Conservation (phyloP, 768 basidiomycete genomes). For the Suillus fuscotomentosus region DNA sequence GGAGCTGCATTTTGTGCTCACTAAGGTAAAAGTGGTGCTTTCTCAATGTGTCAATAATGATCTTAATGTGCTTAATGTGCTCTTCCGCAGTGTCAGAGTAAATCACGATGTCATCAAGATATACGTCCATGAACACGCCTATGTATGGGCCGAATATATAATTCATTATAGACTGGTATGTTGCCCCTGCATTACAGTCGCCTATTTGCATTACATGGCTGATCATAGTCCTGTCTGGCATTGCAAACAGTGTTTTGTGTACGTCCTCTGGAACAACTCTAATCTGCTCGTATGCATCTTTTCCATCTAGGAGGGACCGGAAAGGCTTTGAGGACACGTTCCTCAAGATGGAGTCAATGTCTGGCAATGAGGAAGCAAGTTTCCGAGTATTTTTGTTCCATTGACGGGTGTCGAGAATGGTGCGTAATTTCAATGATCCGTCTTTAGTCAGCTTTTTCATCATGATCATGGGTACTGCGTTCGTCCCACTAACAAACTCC, state of each 20-base stretch:
- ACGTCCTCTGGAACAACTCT: constrained; percentile 24
- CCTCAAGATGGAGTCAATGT: constrained; percentile 24
- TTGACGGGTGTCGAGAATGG: constrained; percentile 24
- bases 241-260: constrained; percentile 3
- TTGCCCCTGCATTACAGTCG: constrained; percentile 44
- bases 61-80: rapidly evolving
- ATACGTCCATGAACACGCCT: constrained; percentile 30
- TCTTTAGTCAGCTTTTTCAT: constrained; percentile 24
- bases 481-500: constrained; percentile 22
- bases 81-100: background rate
- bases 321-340: too few species aligned
- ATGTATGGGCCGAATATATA: constrained; percentile 37
- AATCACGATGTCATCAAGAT: constrained; percentile 22
- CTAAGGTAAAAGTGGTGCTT: too few species aligned
- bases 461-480: constrained; percentile 33
- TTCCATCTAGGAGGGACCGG: too few species aligned
- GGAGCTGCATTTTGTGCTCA: too few species aligned
- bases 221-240: constrained; percentile 36
- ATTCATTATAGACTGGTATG: constrained; percentile 45
- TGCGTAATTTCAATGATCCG: constrained; percentile 15
- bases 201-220: constrained; percentile 44
- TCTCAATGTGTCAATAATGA: rapidly evolving
- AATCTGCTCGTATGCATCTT: constrained; percentile 35
- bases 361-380: constrained; percentile 15
- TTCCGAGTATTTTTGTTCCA: constrained; percentile 32